phyloP scores from a whole-genome alignment of 768 basidiomycete genomes.

The Phlegmacium glaucopus region DNA sequence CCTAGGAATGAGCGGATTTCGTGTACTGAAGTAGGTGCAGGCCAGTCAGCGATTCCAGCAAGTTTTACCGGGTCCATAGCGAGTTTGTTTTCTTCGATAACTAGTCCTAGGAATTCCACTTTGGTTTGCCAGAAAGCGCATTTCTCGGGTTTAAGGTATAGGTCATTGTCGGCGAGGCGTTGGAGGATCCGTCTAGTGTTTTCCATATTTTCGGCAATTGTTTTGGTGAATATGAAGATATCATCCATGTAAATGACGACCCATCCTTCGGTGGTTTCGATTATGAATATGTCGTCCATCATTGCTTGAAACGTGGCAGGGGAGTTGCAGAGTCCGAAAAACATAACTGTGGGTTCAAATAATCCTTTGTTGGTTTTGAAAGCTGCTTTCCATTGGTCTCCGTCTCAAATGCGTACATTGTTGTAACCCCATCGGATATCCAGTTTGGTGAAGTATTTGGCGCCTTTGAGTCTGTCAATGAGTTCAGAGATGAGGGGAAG shows the following conservation, averaged over 20 bases:
- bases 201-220: not conserved
- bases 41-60: constrained; percentile 27
- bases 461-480: constrained; percentile 19
- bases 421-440: constrained; percentile 39
- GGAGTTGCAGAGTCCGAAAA: constrained; percentile 15
- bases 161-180: constrained; percentile 25
- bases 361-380: constrained; percentile 30
- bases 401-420: constrained; percentile 29
- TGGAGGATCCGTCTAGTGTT: constrained; percentile 17
- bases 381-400: constrained; percentile 38
- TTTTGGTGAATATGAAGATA: constrained; percentile 6
- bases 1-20: no score
- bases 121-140: constrained; percentile 24
- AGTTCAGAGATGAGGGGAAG: constrained; percentile 30
- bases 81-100: no score
- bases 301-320: constrained; percentile 12
- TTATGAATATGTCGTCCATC: constrained; percentile 13
- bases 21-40: no score
- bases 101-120: constrained; percentile 30
- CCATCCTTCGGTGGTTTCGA: not conserved
- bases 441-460: constrained; percentile 31
- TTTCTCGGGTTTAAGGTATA: constrained; percentile 33
- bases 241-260: constrained; percentile 14
- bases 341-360: constrained; percentile 18
- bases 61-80: constrained; percentile 34